Evolutionary conservation across 1,284 basidiomycete species (phyloP), one percentile per base, ranked within the genome.

Genomic region (Sporisorium sorghi): DNA sequence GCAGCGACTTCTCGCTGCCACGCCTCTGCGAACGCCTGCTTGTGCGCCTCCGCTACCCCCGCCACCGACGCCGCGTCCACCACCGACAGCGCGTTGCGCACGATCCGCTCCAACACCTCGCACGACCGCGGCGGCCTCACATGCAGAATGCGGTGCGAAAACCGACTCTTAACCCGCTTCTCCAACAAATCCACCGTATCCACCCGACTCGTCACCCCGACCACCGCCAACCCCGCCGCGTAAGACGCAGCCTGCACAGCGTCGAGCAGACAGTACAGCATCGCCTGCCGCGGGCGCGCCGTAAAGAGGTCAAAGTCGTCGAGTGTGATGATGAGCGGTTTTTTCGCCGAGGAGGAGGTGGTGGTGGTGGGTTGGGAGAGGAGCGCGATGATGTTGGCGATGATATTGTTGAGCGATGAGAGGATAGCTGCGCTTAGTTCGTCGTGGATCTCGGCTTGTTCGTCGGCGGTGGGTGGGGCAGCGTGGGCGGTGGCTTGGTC

Each of bases 211-310:
- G 82, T 80, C 52, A 79, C 35, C 23, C 81, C 83, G 5, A 83
- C 60, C 23, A 84, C 75, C 1, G 74, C 70, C 35, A 84, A 47
- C 1, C 83, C 83, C 0, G 81, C 75, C 1, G 59, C 70, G 40
- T 84, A 84, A 43, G 71, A 76, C 5, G 73, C 75, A 0, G 79
- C 77, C 63, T 84, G 83, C 2, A 83, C 83, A 4, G 83, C 82
- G 44, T 84, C 83, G 1, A 84, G 57, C 19, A 84, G 49, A 47
- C 81, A 82, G 64, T 84, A 84, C 14, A 84, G 68, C n/a, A 84
- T 59, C 1, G 83, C 81, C 40, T 84, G 83, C 2, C 79, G 33
- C 1, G 78, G 76, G 11, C 82, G 61, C 1, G 73, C 47, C 2
- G 82, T 79, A 51, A 82, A 78, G 21, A 76, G 57, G 39, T 84